Base-by-base conservation (phyloP, 441 rosid species). In the Corymbia calophylla region DNA sequence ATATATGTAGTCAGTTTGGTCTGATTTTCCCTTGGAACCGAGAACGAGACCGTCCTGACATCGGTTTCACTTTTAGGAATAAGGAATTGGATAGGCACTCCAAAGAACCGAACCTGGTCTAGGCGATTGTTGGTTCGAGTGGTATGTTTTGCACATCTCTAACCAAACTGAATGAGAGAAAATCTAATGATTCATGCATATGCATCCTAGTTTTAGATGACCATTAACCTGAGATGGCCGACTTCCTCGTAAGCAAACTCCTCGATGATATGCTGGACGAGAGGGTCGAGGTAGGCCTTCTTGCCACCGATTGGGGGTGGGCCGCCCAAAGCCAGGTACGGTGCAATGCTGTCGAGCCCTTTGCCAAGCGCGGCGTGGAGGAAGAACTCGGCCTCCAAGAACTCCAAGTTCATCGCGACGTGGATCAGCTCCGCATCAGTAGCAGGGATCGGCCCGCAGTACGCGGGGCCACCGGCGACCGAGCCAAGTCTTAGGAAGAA, bases 211-310 rank as follows among this genome's bases (percentile, higher is more conserved):
- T 77, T 77, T 29, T 77, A 77, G 51, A 23, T 23, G n/a, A 39
- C n/a, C 7, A 44, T 23, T 44, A n/a, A 96, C 98, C 96, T 93
- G 56, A 95, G 92, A 88, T 96, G 97, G 44, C 98, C 98, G 49
- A 96, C 88, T 93, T 96, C 97, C 82, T 95, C 92, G 54, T 93
- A 95, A 90, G 89, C 95, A 58, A 96, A 96, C 87, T 96, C 97
- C 86, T 94, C 93, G 5, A 96, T 92, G 54, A 94, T 93, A 4
- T 87, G 91, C 23, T 27, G 90, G 47, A 91, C 91, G 17, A 90
- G 5, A 14, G 92, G 89, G 86, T 95, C 95, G 44, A 97, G 98
- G 66, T 93, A 92, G 48, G 97, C 97, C 91, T 88, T 94, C 88
- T 17, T 86, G 54, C 93, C 94, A 4, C 97, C 96, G 7, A 80